Conservation (phyloP, 495 filamentous ascomycete genomes). For the Xylaria grammica region DNA sequence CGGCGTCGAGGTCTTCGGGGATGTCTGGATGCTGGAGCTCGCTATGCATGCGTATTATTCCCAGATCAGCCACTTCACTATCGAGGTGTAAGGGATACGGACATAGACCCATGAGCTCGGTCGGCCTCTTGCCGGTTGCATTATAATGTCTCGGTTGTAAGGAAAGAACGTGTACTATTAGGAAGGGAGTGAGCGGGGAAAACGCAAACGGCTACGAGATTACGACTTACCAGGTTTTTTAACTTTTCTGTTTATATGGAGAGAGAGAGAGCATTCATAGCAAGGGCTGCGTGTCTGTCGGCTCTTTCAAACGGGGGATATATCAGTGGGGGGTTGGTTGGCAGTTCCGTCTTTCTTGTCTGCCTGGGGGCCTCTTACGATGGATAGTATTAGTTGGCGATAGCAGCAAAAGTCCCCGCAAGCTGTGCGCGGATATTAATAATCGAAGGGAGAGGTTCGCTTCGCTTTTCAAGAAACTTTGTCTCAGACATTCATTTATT, state of each 20-base stretch:
- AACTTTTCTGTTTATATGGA: not conserved
- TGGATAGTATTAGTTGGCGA: too few species aligned
- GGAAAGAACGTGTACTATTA: constrained; percentile 12
- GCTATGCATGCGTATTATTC: constrained; percentile 71
- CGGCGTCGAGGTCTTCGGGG: constrained; percentile 65
- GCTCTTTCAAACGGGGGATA: not conserved
- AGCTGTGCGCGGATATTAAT: too few species aligned
- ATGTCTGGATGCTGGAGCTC: constrained; percentile 67
- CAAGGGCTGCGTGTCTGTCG: not conserved
- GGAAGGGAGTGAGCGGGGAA: not conserved
- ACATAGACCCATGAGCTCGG: too few species aligned
- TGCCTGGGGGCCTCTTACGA: too few species aligned
- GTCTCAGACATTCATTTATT: constrained; percentile 1
- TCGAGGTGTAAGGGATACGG: constrained; percentile 65
- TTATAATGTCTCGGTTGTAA: too few species aligned
- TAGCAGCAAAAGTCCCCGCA: too few species aligned
- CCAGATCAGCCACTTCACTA: constrained; percentile 70
- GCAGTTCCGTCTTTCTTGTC: too few species aligned
- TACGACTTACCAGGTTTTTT: constrained; percentile 2
- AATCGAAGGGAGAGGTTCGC: too few species aligned
- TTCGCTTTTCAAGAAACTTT: too few species aligned
- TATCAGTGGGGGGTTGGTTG: not conserved
- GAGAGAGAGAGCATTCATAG: constrained; percentile 12
- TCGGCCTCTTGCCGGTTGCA: too few species aligned
- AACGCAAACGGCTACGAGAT: constrained; percentile 20